Evolutionary conservation across 2,329 filamentous ascomycete genomes (phyloP).

Genomic region (Sclerotinia glacialis): DNA sequence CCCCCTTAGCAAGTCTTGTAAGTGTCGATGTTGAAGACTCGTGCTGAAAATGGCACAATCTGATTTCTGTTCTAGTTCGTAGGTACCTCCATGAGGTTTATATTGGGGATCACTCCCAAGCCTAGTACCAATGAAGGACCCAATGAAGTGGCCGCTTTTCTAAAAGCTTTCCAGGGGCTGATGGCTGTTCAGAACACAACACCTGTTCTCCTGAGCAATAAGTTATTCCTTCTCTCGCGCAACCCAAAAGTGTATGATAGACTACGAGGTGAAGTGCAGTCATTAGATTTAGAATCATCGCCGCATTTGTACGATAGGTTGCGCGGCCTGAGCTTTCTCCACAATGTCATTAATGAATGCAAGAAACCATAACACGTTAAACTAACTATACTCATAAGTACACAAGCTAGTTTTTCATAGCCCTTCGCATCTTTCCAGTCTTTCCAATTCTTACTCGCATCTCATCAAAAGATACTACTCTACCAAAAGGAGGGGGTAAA

Average conservation of each 20-base stretch:
- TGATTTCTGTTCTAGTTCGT: not conserved
- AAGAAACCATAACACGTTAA: not conserved
- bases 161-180: slow-evolving; percentile 17
- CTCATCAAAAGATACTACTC: slow-evolving; percentile 21
- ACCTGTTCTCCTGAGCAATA: slow-evolving; percentile 11
- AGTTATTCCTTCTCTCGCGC: slow-evolving; percentile 8
- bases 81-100: slow-evolving; percentile 9
- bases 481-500: slow-evolving; percentile 25
- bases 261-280: not conserved
- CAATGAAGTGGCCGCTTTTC: not conserved
- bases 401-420: not conserved
- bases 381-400: not conserved
- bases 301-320: not conserved
- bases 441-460: slow-evolving; percentile 26
- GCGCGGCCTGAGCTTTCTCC: not conserved
- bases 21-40: not conserved
- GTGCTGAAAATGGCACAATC: not conserved
- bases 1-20: slow-evolving; percentile 8
- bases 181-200: slow-evolving; percentile 2
- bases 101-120: not conserved
- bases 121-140: not conserved
- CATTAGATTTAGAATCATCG: not conserved
- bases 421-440: slow-evolving; percentile 32
- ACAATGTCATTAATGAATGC: slow-evolving; percentile 5
- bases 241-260: not conserved